Percentiles rank a stretch among this genome's conserved stretches.
These are phyloP conservation scores for Pythium vanterpoolii DNA, from an alignment of 352 stramenopile species.

Conservation along the genomic window DNA sequence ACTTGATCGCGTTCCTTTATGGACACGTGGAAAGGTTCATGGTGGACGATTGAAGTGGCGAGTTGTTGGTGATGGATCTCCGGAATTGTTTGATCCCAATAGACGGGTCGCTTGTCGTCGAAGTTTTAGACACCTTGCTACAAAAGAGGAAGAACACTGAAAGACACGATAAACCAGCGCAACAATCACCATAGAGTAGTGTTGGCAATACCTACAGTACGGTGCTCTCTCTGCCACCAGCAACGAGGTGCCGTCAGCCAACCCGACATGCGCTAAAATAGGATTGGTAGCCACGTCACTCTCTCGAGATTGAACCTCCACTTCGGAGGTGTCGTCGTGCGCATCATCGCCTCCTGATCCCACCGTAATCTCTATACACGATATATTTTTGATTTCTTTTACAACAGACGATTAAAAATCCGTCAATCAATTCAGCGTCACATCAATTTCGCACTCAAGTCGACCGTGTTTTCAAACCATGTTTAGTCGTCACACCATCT, in stretches of 20 bases:
- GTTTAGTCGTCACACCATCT: neutral
- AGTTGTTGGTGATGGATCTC: slow-evolving; percentile 16
- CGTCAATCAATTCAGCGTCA: too few species aligned
- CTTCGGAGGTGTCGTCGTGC: neutral
- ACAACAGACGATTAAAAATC: too few species aligned
- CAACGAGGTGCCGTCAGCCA: too few species aligned
- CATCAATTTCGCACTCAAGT: neutral
- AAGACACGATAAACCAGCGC: too few species aligned
- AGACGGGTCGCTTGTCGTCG: neutral
- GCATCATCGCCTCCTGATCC: slow-evolving; percentile 9
- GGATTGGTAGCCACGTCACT: slow-evolving; percentile 20
- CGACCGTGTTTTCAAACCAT: neutral
- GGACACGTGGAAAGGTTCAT: slow-evolving; percentile 20
- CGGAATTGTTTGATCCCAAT: slow-evolving; percentile 10
- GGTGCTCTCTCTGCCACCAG: too few species aligned
- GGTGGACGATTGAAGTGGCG: slow-evolving; percentile 23
- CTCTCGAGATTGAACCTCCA: slow-evolving; percentile 22
- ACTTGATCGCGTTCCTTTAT: slow-evolving; percentile 30
- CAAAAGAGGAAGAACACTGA: neutral
- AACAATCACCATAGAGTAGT: too few species aligned
- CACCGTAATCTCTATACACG: too few species aligned
- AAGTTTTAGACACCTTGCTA: neutral
- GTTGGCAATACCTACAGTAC: too few species aligned
- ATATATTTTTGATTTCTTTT: too few species aligned
- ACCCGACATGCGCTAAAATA: too few species aligned